Percentiles rank a stretch among this genome's conserved stretches.
Evolutionary conservation across 441 rosid species (phyloP).

Genomic region (Adansonia rubrostipa): DNA sequence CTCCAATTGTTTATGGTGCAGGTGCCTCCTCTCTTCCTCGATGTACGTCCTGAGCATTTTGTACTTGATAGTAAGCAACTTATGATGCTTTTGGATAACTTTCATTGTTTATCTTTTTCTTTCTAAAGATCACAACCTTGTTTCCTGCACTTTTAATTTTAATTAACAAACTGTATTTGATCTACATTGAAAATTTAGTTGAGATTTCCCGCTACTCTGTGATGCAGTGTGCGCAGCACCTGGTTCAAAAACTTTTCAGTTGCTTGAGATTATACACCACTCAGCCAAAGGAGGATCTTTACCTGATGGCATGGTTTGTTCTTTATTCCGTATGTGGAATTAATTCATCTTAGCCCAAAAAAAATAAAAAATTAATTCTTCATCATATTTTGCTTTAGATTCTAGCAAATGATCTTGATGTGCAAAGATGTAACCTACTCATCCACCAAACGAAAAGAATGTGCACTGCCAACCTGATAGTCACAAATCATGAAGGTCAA

Average conservation of each 20-base stretch:
- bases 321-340: constrained; percentile 23
- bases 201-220: constrained; percentile 10
- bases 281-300: constrained; percentile 67
- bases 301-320: constrained; percentile 73
- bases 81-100: constrained; percentile 23
- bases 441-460: constrained; percentile 98
- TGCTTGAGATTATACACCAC: constrained; percentile 86
- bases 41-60: constrained; percentile 77
- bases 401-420: constrained; percentile 93
- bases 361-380: background rate
- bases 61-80: constrained; percentile 82
- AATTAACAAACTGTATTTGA: background rate
- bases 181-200: background rate
- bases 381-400: constrained; percentile 49
- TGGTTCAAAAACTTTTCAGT: constrained; percentile 95
- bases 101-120: background rate
- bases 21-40: constrained; percentile 98
- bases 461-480: constrained; percentile 94
- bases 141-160: background rate
- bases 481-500: constrained; percentile 95
- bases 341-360: background rate
- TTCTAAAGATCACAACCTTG: background rate
- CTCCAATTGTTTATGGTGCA: constrained; percentile 37
- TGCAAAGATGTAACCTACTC: constrained; percentile 93
- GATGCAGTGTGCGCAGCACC: constrained; percentile 97